phyloP scores from a whole-genome alignment of 2,329 filamentous ascomycete genomes.

The Neocucurbitaria cava region DNA sequence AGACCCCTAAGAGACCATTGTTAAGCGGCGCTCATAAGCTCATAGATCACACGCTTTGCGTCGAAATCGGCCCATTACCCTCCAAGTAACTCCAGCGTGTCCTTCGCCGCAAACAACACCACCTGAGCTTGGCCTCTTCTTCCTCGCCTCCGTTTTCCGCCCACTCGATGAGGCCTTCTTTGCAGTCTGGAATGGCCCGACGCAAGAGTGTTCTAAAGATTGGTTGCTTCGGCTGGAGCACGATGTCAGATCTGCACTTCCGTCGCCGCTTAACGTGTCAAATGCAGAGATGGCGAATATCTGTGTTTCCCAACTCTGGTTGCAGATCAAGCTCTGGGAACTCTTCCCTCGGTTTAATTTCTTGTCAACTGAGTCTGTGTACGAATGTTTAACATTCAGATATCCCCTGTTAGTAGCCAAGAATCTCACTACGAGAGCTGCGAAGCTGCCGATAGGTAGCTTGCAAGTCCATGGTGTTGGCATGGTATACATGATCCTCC shows the following conservation, averaged over 20 bases:
- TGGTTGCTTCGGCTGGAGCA: conserved; percentile 68
- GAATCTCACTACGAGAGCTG: conserved; percentile 60
- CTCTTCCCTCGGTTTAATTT: conserved; percentile 64
- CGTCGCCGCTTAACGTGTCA: conserved; percentile 58
- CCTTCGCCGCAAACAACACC: conserved; percentile 67
- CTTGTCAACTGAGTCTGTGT: conserved; percentile 54
- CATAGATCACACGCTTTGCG: conserved; percentile 73
- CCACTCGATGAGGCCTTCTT: conserved; percentile 72
- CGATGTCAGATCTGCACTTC: conserved; percentile 64
- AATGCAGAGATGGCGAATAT: conserved; percentile 65
- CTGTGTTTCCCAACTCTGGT: conserved; percentile 68
- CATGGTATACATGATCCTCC: conserved; percentile 21
- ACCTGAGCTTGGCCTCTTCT: conserved; percentile 63
- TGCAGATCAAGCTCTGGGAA: conserved; percentile 70
- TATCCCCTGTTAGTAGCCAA: conserved; percentile 69
- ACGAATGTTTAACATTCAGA: conserved; percentile 66
- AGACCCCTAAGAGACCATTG: no score
- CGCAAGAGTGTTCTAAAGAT: conserved; percentile 62
- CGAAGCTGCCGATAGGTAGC: conserved; percentile 29
- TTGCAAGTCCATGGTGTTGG: conserved; percentile 38
- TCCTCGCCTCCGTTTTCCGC: conserved; percentile 68
- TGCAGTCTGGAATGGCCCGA: conserved; percentile 71
- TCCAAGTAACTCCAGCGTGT: conserved; percentile 73
- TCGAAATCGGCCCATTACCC: conserved; percentile 71
- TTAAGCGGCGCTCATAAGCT: not conserved